phyloP scores from a whole-genome alignment of 139 green algal species.

The Chlamydomonas urium region DNA sequence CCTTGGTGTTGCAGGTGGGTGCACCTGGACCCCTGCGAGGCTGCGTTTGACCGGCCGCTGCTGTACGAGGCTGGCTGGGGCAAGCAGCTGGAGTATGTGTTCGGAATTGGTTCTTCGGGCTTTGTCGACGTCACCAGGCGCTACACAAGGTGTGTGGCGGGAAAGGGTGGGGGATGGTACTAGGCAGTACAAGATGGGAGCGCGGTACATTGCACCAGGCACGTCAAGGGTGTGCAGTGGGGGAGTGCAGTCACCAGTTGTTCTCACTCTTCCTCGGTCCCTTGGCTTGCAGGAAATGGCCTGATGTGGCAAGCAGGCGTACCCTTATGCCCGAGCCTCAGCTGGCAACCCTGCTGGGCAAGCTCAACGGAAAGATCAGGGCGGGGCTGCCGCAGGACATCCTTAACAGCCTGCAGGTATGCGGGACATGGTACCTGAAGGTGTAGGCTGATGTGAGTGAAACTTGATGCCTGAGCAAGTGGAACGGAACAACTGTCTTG shows the following conservation, averaged over 20 bases:
- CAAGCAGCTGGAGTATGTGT: constrained; percentile 70
- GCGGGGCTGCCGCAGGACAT: neutral
- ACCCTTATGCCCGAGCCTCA: constrained; percentile 10
- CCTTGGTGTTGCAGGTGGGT: constrained; percentile 64
- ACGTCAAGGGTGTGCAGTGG: too few relatives aligned
- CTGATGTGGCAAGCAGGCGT: neutral
- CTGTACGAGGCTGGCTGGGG: constrained; percentile 81
- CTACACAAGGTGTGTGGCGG: constrained; percentile 57
- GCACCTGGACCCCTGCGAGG: constrained; percentile 72
- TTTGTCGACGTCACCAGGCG: constrained; percentile 63
- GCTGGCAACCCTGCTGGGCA: neutral
- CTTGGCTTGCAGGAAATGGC: constrained; percentile 6
- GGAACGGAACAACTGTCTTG: neutral
- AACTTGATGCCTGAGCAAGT: too few relatives aligned
- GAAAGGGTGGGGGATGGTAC: too few relatives aligned
- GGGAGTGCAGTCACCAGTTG: neutral
- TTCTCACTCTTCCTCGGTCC: neutral
- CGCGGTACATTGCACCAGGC: neutral
- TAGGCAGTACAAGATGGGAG: neutral
- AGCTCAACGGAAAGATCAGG: neutral
- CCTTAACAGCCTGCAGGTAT: neutral
- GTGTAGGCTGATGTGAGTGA: neutral
- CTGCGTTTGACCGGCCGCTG: constrained; percentile 54
- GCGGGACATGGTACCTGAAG: neutral
- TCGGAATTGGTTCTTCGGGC: constrained; percentile 52